phyloP scores from a whole-genome alignment of 2,329 filamentous ascomycete species.

The Apiospora hydei region DNA sequence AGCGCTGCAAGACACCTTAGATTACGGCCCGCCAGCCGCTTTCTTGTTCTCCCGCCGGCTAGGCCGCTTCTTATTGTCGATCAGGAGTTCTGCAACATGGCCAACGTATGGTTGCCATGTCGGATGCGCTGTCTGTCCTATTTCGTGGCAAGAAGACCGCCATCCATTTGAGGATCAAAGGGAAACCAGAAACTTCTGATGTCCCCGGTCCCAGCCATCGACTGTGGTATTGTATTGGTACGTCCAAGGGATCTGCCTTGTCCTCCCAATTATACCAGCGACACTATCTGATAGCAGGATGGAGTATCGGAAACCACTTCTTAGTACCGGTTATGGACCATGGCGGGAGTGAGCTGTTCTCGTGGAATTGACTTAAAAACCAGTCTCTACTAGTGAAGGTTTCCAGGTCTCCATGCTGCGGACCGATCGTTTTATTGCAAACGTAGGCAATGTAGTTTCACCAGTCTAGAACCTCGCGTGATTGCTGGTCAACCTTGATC shows the following conservation, averaged over 20 bases:
- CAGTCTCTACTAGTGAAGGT: not conserved
- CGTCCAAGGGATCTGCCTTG: not conserved
- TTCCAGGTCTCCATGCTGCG: not conserved
- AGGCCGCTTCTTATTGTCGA: not conserved
- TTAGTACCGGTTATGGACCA: not conserved
- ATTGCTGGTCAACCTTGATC: constrained; percentile 27
- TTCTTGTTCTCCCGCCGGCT: not conserved
- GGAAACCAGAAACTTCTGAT: not conserved
- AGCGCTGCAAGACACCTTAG: constrained; percentile 13
- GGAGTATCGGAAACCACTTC: not conserved
- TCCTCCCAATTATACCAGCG: not conserved
- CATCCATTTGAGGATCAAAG: not conserved
- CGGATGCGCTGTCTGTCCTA: constrained; percentile 8
- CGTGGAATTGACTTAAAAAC: not conserved
- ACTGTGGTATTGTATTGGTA: not conserved
- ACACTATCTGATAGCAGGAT: constrained; percentile 7
- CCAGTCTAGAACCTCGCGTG: constrained; percentile 28
- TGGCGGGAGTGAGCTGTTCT: not conserved
- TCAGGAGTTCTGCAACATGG: not conserved
- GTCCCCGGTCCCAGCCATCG: not conserved
- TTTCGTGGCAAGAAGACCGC: not conserved
- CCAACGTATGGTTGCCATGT: not conserved
- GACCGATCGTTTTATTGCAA: not conserved
- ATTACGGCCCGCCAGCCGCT: constrained; percentile 17
- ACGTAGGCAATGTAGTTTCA: constrained; percentile 18